phyloP scores from a whole-genome alignment of 306 rosid species.

The Cyamopsis tetragonoloba region DNA sequence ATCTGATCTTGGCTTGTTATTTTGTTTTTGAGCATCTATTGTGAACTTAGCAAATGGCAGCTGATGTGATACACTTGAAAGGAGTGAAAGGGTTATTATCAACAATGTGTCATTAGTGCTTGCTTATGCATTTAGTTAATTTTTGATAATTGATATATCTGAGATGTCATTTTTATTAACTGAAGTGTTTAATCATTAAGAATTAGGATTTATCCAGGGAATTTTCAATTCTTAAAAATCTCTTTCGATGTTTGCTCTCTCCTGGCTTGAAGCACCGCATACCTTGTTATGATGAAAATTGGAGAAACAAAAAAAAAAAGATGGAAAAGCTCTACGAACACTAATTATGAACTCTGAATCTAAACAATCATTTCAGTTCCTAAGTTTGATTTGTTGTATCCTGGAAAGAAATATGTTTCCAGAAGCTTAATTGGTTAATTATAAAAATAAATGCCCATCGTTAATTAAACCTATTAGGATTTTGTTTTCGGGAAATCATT shows the following conservation, averaged over 20 bases:
- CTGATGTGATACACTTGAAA: conserved; percentile 10
- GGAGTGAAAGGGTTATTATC: not conserved
- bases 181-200: not conserved
- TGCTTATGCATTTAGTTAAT: not conserved
- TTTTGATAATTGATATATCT: conserved; percentile 3
- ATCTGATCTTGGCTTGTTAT: not conserved
- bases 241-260: not conserved
- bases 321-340: not conserved
- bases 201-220: not conserved
- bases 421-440: conserved; percentile 2
- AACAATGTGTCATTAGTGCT: not conserved
- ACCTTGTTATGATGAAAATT: not conserved
- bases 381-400: not conserved
- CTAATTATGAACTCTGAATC: not conserved
- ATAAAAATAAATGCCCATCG: not conserved
- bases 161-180: not conserved
- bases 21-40: conserved; percentile 2
- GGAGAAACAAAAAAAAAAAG: not conserved
- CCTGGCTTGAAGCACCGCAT: conserved; percentile 4
- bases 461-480: not conserved
- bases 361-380: not conserved
- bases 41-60: conserved; percentile 16
- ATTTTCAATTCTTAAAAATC: not conserved
- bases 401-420: not conserved
- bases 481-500: not conserved